phyloP scores from a whole-genome alignment of 2,329 filamentous ascomycete genomes.

The Chrysoporthe puriensis region DNA sequence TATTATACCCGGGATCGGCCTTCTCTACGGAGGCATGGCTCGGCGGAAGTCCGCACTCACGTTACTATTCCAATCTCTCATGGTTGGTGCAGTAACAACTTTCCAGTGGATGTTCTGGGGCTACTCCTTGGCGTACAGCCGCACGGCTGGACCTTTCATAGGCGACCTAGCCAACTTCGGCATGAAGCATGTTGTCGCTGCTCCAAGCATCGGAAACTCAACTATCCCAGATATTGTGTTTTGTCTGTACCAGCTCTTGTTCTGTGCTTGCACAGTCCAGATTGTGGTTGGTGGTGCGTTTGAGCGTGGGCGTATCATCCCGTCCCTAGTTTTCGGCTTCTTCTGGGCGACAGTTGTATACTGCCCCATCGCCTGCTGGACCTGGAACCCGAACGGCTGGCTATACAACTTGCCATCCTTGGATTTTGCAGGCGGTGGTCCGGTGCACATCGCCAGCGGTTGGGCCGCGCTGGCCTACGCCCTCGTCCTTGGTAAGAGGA shows the following conservation, averaged over 20 bases:
- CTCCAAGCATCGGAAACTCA: constrained; percentile 60
- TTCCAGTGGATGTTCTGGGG: constrained; percentile 98
- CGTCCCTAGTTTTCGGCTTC: constrained; percentile 48
- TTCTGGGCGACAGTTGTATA: constrained; percentile 69
- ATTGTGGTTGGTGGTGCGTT: constrained; percentile 69
- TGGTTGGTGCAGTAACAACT: constrained; percentile 57
- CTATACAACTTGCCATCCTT: constrained; percentile 62
- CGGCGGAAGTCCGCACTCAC: constrained; percentile 65
- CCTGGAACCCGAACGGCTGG: constrained; percentile 70
- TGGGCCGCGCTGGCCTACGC: constrained; percentile 68
- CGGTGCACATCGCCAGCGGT: constrained; percentile 66
- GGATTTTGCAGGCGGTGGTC: constrained; percentile 65
- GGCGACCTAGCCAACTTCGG: constrained; percentile 81
- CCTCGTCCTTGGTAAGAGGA: constrained; percentile 63
- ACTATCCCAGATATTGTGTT: constrained; percentile 68
- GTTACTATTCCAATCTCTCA: constrained; percentile 64
- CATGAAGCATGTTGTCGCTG: constrained; percentile 61
- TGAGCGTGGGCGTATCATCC: constrained; percentile 60
- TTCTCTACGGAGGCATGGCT: constrained; percentile 66
- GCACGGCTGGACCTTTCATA: constrained; percentile 74
- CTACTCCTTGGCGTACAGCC: constrained; percentile 81
- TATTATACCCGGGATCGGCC: constrained; percentile 68
- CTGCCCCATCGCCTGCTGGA: constrained; percentile 67
- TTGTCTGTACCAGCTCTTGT: constrained; percentile 67
- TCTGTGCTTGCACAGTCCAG: constrained; percentile 63